Percentiles rank a stretch among this genome's conserved stretches.
phyloP scores from a whole-genome alignment of 2,329 filamentous ascomycete species.

The Dactylellina drechsleri region DNA sequence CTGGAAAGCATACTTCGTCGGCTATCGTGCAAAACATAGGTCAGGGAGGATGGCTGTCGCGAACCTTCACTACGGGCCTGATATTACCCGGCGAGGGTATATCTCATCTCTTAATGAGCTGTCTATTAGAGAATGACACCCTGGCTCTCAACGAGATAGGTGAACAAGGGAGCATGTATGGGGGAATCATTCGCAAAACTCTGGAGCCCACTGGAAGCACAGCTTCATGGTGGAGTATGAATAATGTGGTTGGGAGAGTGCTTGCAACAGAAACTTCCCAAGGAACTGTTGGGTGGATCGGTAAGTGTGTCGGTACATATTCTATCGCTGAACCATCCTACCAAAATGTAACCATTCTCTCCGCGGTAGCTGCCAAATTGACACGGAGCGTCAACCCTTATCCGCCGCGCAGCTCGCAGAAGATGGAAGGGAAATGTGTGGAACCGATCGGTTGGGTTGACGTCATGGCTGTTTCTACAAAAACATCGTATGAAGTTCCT shows the following conservation, averaged over 20 bases:
- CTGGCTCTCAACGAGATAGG: slow-evolving; percentile 70
- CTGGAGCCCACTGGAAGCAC: slow-evolving; percentile 71
- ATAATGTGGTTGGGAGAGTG: slow-evolving; percentile 73
- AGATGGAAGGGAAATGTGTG: slow-evolving; percentile 1
- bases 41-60: slow-evolving; percentile 74
- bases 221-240: slow-evolving; percentile 71
- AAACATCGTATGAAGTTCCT: slow-evolving; percentile 66
- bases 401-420: background rate
- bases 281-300: slow-evolving; percentile 72
- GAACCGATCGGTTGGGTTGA: slow-evolving; percentile 51
- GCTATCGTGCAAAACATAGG: slow-evolving; percentile 65
- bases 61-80: slow-evolving; percentile 73
- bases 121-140: slow-evolving; percentile 73
- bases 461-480: slow-evolving; percentile 55
- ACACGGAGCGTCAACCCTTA: slow-evolving; percentile 14
- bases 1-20: slow-evolving; percentile 46
- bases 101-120: slow-evolving; percentile 73
- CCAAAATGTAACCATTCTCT: slow-evolving; percentile 68
- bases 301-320: slow-evolving; percentile 68
- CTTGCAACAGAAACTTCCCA: slow-evolving; percentile 71
- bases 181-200: slow-evolving; percentile 65
- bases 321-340: slow-evolving; percentile 65
- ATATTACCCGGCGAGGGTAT: slow-evolving; percentile 73
- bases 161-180: slow-evolving; percentile 71
- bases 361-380: slow-evolving; percentile 62